A percentile compares a stretch with the other conserved stretches of the same genome.
These are phyloP conservation scores for Globisporangium splendens DNA, from an alignment of 352 stramenopile species.

Conservation along the genomic window DNA sequence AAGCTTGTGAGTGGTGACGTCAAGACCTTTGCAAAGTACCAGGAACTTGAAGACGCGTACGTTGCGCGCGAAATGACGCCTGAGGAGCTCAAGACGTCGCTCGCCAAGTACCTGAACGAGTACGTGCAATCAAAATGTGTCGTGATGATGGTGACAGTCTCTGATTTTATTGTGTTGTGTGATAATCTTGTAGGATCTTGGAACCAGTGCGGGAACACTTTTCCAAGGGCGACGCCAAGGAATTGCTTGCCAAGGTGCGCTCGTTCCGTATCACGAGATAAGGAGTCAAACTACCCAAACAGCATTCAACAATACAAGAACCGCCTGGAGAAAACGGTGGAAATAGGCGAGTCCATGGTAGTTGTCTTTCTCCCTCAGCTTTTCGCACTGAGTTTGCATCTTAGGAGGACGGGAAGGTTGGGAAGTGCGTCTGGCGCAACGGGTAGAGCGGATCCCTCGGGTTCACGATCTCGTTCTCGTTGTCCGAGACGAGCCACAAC, in stretches of 20 bases:
- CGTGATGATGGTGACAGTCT: constrained; percentile 1
- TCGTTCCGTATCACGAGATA: constrained; percentile 96
- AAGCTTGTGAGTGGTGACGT: constrained; percentile 42
- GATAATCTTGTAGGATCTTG: constrained; percentile 64
- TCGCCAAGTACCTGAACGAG: constrained; percentile 91
- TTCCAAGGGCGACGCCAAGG: constrained; percentile 90
- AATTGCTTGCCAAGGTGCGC: constrained; percentile 94
- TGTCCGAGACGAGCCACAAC: constrained; percentile 77
- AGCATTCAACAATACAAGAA: neutral
- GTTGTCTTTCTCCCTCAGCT: too few species aligned
- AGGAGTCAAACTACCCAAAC: constrained; percentile 7
- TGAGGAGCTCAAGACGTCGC: constrained; percentile 92
- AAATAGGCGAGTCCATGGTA: too few species aligned
- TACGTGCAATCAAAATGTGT: constrained; percentile 30
- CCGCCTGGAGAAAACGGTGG: too few species aligned
- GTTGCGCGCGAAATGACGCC: constrained; percentile 87
- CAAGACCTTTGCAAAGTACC: constrained; percentile 87
- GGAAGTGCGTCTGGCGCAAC: constrained; percentile 37
- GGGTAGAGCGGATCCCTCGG: constrained; percentile 28
- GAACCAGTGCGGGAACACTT: constrained; percentile 98
- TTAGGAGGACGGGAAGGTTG: constrained; percentile 8
- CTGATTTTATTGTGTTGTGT: too few species aligned
- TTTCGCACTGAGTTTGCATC: too few species aligned
- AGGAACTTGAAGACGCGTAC: constrained; percentile 91
- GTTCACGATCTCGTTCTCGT: constrained; percentile 46